These are phyloP conservation scores for Claviceps sp. DNA, from an alignment of 2,329 filamentous ascomycete genomes.

Conservation along the genomic window DNA sequence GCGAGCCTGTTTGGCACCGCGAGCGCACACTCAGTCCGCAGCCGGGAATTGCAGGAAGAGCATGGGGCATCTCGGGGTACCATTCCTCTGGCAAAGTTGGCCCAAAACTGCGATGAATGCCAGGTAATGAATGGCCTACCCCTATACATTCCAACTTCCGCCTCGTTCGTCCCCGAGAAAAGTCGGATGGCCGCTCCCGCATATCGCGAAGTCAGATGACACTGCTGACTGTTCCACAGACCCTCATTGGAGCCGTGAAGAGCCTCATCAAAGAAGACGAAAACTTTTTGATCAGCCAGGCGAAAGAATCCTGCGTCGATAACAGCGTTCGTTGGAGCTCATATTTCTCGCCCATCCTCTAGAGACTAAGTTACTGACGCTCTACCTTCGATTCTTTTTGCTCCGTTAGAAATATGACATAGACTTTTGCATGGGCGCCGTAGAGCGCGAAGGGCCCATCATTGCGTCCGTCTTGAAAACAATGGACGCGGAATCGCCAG, in stretches of 20 bases:
- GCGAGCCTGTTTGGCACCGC: background rate
- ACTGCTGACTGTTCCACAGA: conserved; percentile 1
- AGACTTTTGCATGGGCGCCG: conserved; percentile 39
- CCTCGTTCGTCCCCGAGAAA: background rate
- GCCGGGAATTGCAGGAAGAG: conserved; percentile 1
- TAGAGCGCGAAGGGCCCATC: conserved; percentile 37
- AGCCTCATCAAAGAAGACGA: conserved; percentile 27
- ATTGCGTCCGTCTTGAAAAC: conserved; percentile 32
- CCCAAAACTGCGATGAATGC: conserved; percentile 4
- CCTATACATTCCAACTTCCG: background rate
- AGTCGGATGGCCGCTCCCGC: background rate
- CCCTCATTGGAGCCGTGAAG: conserved; percentile 20
- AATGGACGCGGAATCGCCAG: conserved; percentile 32
- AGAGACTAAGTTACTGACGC: background rate
- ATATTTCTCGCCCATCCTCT: background rate
- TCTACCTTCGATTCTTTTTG: background rate
- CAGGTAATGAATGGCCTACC: background rate
- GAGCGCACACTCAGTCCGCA: background rate
- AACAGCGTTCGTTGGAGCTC: conserved; percentile 10
- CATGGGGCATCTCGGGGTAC: background rate
- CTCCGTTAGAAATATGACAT: conserved; percentile 28
- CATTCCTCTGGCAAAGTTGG: background rate
- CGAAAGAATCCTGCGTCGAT: conserved; percentile 15
- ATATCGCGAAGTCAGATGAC: background rate
- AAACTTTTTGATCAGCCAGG: conserved; percentile 18